Evolutionary conservation across 2,329 filamentous ascomycete species (phyloP), one percentile per base, ranked within the genome.

Genomic region (Arthrinium puccinioides): DNA sequence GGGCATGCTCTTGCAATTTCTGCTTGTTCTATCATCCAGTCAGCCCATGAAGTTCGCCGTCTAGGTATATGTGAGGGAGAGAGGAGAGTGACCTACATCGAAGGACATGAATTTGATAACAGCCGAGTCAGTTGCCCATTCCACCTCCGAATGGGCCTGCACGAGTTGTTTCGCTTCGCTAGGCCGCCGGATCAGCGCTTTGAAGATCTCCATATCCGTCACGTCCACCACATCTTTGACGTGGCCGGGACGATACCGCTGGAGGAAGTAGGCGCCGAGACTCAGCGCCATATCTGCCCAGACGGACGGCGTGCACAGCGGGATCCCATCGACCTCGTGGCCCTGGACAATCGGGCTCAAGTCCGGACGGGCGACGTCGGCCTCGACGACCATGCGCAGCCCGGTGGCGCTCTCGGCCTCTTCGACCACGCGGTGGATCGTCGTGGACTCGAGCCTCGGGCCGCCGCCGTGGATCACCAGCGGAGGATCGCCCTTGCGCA

Each of bases 281-380:
- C 74, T 77, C 55, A 76, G 63, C 6, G 72, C 73, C 58, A 79
- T 76, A 45, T 80, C 75, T 6, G 70, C 74, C 44, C 79, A 78
- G n/a, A 81, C 50, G 2, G 63, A 63, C 32, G 53, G 53, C 6
- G 48, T 57, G 19, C 66, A 72, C 18, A 53, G 44, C 3, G 51
- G 48, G 6, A 48, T 38, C 1, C 41, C 47, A 15, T 51, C 38
- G 0, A 55, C 41, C 0, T 43, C 37, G 23, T 55, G 51, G 5
- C 48, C 76, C 37, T 64, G 66, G 32, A 77, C 69, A 14, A 72
- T 64, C 15, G 67, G 66, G 55, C 66, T 65, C n/a, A 79, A 57
- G 47, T 76, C 70, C n/a, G 67, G 62, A 35, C 76, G 67, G 6
- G 68, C 63, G 20, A 78, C 56, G 45, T 74, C 70, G 21, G 73